Evolutionary conservation across 306 rosid genomes (phyloP), one percentile per base, ranked within the genome.

Genomic region (Vachellia pachyceras): DNA sequence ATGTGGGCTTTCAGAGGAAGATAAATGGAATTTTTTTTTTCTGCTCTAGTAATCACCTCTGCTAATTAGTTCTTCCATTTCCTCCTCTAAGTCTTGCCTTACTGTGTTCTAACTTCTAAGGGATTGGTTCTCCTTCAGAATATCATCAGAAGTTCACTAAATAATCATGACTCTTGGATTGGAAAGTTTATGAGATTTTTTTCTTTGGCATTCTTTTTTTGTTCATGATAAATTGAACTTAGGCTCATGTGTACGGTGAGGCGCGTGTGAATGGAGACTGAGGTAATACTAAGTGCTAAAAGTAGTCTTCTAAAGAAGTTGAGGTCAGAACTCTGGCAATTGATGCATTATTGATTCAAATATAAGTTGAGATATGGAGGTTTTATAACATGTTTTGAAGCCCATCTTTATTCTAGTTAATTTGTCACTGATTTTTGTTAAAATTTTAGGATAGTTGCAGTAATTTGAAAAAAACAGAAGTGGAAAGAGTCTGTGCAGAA

Each of bases 401-500:
- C 36, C 40, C 13, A 29, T 46, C 57, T 15, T 36, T 40, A 68
- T 77, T 47, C 18, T 80, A 20, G 47, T 52, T 46, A 72, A 58
- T 39, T 42, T 67, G n/a, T 67, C 12, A 65, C 69, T 83, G 67
- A 66, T 50, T 79, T 68, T 17, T 35, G 46, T 76, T 54, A 72
- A 8, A 60, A 63, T 77, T 83, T 73, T 69, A 92, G 97, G 92
- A 85, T 77, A 75, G 73, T 81, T 79, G 83, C 73, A 45, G 82
- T 77, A 74, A 69, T 70, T 52, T 75, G 63, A 83, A 82, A 75
- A 80, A 75, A 60, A 72, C 85, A 52, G 79, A 82, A 78, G 82
- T 37, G 45, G 83, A 79, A 39, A 79, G 14, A 13, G 70, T 47
- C 45, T 57, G 82, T 66, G 69, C 79, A 60, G 89, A 82, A 74